Evolutionary conservation across 345 rosid species (phyloP), one percentile per base, ranked within the genome.

Genomic region (Durio zibethinus): DNA sequence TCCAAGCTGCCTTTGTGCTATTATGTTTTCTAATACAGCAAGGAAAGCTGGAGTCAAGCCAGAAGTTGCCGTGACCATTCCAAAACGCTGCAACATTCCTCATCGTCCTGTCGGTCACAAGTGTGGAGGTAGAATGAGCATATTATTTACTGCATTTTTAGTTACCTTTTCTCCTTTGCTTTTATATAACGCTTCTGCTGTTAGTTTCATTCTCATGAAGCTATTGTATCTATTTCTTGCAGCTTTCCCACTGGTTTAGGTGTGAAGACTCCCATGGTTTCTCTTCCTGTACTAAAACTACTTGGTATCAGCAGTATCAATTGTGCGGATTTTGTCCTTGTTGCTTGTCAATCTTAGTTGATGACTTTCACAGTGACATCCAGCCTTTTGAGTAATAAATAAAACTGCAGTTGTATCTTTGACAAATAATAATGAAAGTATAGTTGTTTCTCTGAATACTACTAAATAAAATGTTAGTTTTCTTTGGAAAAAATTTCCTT

Each of bases 1-100:
- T 71, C 99, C 99, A 0, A 77, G 86, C 78, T 93, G 98, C 72
- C 91, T 92, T 5, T 93, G 97, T 18, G 94, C 98, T 54, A 91
- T 86, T 47, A 85, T 95, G 93, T 91, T 90, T 40, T 90, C 97
- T 2, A 84, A 86, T 43, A 91, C 93, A 0, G 94, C 93, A 33
- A 88, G 81, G 56, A 85, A 79, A 43, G 86, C 93, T 7, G 97
- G 99, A 25, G 78, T 84, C 76, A 87, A 87, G 81, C 93, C 93
- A 0, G 93, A 88, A 74, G 74, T 89, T 48, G 94, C 99, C 0
- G 78, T 90, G 68, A 92, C 98, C 80, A 88, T 96, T 77, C 97
- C 99, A n/a, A 89, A 92, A 73, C 92, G 97, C 45, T 92, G 99
- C 90, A 87, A 92, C 87, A 77, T 93, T 47, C 77, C 84, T 67